Evolutionary conservation across 257 asterid genomes (phyloP).

Genomic region (Prunella vulgaris): DNA sequence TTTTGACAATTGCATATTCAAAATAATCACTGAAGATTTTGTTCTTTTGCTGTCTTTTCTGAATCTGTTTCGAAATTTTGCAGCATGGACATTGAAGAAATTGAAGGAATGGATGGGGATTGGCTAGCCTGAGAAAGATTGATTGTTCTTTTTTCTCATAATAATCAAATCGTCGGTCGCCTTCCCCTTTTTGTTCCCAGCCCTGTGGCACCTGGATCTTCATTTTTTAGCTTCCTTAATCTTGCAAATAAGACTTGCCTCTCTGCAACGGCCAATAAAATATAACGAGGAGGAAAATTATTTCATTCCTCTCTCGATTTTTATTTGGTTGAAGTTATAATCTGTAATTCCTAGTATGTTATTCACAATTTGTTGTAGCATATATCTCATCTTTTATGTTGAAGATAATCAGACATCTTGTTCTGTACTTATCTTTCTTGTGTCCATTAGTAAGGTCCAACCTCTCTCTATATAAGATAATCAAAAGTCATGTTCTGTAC

Average conservation of each 20-base stretch:
- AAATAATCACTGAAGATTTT: constrained; percentile 1
- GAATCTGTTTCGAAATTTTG: constrained; percentile 19
- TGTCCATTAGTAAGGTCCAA: too few relatives aligned
- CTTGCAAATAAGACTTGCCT: constrained; percentile 36
- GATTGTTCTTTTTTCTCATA: constrained; percentile 35
- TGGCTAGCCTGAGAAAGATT: constrained; percentile 75
- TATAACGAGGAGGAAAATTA: constrained; percentile 27
- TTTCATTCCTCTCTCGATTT: constrained; percentile 26
- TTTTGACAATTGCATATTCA: neutral
- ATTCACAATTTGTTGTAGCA: neutral
- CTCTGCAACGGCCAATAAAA: constrained; percentile 25
- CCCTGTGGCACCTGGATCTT: constrained; percentile 9
- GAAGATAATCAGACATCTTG: neutral
- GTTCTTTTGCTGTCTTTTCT: neutral
- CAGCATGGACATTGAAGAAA: constrained; percentile 94
- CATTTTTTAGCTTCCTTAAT: constrained; percentile 5
- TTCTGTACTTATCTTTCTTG: neutral
- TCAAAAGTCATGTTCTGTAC: neutral
- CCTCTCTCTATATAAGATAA: too few relatives aligned
- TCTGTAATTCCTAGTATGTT: neutral
- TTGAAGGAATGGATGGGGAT: constrained; percentile 85
- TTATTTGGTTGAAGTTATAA: constrained; percentile 19
- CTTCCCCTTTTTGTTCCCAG: constrained; percentile 23
- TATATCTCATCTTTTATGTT: neutral
- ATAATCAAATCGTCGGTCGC: constrained; percentile 45